A percentile compares a stretch with the other conserved stretches of the same genome.
Conservation (phyloP, 164 flowering plant genomes). For the Platanus orientalis region DNA sequence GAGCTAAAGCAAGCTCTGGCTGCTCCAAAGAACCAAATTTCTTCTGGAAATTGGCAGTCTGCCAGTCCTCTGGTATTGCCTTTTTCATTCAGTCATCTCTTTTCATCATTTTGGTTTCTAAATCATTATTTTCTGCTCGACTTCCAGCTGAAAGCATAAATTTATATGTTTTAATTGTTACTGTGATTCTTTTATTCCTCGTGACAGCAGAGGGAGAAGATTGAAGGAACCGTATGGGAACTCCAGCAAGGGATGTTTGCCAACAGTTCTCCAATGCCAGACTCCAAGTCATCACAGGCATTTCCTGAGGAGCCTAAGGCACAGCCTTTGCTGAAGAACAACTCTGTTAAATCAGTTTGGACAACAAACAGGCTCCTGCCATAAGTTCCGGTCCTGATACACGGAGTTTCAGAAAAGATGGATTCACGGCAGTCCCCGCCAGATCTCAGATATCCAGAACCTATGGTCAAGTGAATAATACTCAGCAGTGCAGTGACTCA, state of each 20-base stretch:
- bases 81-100: not conserved
- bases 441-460: conserved; percentile 31
- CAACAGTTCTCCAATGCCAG: conserved; percentile 35
- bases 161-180: not conserved
- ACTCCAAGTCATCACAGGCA: conserved; percentile 48
- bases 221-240: conserved; percentile 52
- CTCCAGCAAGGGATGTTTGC: conserved; percentile 47
- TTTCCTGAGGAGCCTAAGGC: conserved; percentile 35
- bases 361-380: conserved; percentile 43
- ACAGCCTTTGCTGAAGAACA: conserved; percentile 21
- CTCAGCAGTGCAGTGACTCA: conserved; percentile 42
- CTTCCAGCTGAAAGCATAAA: not conserved
- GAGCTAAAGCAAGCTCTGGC: conserved; percentile 82
- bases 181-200: not conserved
- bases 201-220: conserved; percentile 43
- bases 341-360: conserved; percentile 48
- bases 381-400: conserved; percentile 27
- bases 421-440: conserved; percentile 64
- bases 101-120: too few species aligned
- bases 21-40: conserved; percentile 31
- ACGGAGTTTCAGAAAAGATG: conserved; percentile 84
- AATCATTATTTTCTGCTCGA: too few species aligned
- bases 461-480: conserved; percentile 31
- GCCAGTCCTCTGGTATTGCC: conserved; percentile 39
- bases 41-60: conserved; percentile 31